Percentiles rank a stretch among this genome's conserved stretches.
phyloP scores from a whole-genome alignment of 306 rosid species.

The Leucaena leucocephala region DNA sequence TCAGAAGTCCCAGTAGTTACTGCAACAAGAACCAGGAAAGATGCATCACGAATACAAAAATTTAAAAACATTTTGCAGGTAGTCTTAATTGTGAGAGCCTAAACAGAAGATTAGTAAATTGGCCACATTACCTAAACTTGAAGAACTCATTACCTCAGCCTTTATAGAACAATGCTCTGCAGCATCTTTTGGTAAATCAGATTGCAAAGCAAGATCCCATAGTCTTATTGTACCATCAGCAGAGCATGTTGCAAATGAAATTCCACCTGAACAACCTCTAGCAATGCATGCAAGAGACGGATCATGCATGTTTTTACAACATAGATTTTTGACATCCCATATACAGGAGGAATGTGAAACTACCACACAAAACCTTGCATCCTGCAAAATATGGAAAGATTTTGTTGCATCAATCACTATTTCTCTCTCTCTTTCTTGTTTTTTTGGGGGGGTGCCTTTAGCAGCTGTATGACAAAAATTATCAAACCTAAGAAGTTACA shows the following conservation, averaged over 20 bases:
- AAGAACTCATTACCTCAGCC: constrained; percentile 44
- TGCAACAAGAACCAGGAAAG: constrained; percentile 46
- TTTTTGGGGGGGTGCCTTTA: constrained; percentile 1
- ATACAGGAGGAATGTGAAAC: constrained; percentile 84
- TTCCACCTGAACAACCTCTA: constrained; percentile 80
- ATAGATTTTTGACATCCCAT: constrained; percentile 84
- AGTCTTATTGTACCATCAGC: constrained; percentile 76
- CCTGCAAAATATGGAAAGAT: constrained; percentile 46
- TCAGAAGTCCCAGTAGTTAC: constrained; percentile 69
- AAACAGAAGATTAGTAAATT: constrained; percentile 6
- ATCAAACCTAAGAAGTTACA: constrained; percentile 9
- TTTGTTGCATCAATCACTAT: constrained; percentile 30
- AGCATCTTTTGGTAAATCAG: constrained; percentile 44
- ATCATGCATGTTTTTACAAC: constrained; percentile 78
- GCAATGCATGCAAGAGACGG: constrained; percentile 78
- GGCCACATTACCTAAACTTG: constrained; percentile 56
- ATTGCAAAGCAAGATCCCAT: constrained; percentile 80
- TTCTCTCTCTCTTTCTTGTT: neutral
- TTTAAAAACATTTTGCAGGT: constrained; percentile 6
- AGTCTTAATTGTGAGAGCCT: neutral
- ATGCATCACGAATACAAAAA: constrained; percentile 27
- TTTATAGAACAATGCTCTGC: constrained; percentile 36
- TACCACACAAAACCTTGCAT: constrained; percentile 62
- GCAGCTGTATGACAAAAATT: constrained; percentile 17
- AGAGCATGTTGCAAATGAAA: constrained; percentile 85